Evolutionary conservation across 345 rosid species (phyloP).

Genomic region (Aegle marmelos): DNA sequence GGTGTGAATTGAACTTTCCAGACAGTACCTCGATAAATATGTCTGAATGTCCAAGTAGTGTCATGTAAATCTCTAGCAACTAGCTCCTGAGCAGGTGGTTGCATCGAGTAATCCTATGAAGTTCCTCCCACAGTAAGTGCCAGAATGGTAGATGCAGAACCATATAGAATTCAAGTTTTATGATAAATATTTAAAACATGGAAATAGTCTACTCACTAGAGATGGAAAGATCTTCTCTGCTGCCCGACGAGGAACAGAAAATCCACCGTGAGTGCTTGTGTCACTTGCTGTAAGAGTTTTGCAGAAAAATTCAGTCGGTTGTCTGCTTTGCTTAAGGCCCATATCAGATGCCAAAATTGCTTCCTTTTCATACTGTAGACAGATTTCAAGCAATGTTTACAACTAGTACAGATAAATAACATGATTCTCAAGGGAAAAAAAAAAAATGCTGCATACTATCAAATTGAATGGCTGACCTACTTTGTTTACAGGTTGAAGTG

Average conservation of each 20-base stretch:
- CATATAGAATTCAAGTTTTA: neutral
- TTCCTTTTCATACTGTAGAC: slow-evolving; percentile 76
- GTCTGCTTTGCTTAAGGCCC: slow-evolving; percentile 74
- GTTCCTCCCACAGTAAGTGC: slow-evolving; percentile 15
- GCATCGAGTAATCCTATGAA: slow-evolving; percentile 51
- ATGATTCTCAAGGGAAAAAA: neutral
- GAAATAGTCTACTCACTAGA: slow-evolving; percentile 47
- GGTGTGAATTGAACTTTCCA: neutral
- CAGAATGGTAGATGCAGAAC: neutral
- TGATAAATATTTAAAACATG: neutral
- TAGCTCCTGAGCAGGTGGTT: slow-evolving; percentile 67
- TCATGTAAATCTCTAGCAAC: slow-evolving; percentile 55
- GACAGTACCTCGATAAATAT: slow-evolving; percentile 56
- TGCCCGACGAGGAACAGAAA: slow-evolving; percentile 95
- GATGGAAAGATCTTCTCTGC: slow-evolving; percentile 97
- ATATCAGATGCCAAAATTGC: slow-evolving; percentile 80
- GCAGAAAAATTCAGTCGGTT: slow-evolving; percentile 94
- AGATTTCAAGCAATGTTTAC: slow-evolving; percentile 12
- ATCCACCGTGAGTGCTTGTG: slow-evolving; percentile 96
- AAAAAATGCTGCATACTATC: neutral
- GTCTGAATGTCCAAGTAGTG: slow-evolving; percentile 53
- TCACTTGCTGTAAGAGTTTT: slow-evolving; percentile 97
- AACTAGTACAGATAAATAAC: neutral
- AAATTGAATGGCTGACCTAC: slow-evolving; percentile 52
- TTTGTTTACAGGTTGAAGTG: slow-evolving; percentile 74